phyloP scores from a whole-genome alignment of 768 basidiomycete species.

The Lentinula aciculospora region DNA sequence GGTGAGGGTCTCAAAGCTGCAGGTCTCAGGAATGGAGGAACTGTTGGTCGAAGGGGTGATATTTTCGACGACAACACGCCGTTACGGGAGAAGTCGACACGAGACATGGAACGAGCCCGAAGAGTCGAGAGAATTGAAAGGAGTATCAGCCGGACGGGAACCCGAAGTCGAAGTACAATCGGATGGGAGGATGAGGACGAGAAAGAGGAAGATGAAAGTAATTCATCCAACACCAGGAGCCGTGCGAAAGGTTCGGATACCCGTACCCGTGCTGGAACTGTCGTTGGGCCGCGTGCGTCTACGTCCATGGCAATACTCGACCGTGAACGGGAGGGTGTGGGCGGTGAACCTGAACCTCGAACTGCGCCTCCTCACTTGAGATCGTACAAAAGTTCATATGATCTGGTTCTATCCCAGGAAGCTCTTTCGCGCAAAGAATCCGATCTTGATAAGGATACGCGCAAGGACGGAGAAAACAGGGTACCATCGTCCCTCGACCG shows the following conservation, averaged over 20 bases:
- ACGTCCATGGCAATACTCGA: slow-evolving; percentile 49
- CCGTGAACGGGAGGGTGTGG: slow-evolving; percentile 15
- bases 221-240: slow-evolving; percentile 19
- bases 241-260: slow-evolving; percentile 14
- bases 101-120: slow-evolving; percentile 22
- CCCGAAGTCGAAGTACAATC: slow-evolving; percentile 12
- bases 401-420: slow-evolving; percentile 7
- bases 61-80: slow-evolving; percentile 15
- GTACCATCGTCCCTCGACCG: slow-evolving; percentile 17
- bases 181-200: slow-evolving; percentile 16
- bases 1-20: slow-evolving; percentile 39
- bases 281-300: slow-evolving; percentile 30
- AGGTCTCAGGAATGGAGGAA: slow-evolving; percentile 4
- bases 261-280: slow-evolving; percentile 14
- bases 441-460: slow-evolving; percentile 9
- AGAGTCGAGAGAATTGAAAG: slow-evolving; percentile 25
- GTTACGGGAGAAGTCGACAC: slow-evolving; percentile 4
- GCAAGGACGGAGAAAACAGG: slow-evolving; percentile 15
- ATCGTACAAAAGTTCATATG: slow-evolving; percentile 33
- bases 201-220: slow-evolving; percentile 18
- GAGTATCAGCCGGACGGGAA: slow-evolving; percentile 15
- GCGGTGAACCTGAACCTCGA: slow-evolving; percentile 23
- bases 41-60: slow-evolving; percentile 13
- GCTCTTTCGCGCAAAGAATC: slow-evolving; percentile 13
- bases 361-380: slow-evolving; percentile 33